These are phyloP conservation scores for Leccinum truebloodii DNA, from an alignment of 768 basidiomycete genomes.

Conservation along the genomic window DNA sequence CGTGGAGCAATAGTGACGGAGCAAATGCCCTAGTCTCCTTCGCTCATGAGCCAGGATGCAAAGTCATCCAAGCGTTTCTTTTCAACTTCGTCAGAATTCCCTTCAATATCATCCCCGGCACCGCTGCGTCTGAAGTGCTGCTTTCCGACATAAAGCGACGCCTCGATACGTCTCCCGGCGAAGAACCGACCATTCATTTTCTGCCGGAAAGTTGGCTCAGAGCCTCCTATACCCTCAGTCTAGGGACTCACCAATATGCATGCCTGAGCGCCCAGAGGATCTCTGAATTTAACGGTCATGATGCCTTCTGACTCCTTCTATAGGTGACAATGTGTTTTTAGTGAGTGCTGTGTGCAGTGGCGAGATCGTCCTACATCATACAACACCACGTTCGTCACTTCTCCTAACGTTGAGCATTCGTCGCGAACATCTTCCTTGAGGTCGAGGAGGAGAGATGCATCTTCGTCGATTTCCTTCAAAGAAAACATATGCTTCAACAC, in stretches of 20 bases:
- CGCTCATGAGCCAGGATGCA: slow-evolving; percentile 81
- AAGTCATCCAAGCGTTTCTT: slow-evolving; percentile 86
- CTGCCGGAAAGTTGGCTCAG: slow-evolving; percentile 38
- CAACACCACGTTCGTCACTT: slow-evolving; percentile 92
- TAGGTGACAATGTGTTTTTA: slow-evolving; percentile 7
- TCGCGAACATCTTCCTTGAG: slow-evolving; percentile 96
- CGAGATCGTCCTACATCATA: slow-evolving; percentile 74
- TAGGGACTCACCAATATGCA: slow-evolving; percentile 71
- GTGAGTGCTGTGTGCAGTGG: not conserved
- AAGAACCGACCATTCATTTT: slow-evolving; percentile 97
- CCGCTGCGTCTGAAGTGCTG: slow-evolving; percentile 82
- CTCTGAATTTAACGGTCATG: slow-evolving; percentile 96
- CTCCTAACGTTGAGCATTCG: slow-evolving; percentile 85
- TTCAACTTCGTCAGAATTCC: slow-evolving; percentile 71
- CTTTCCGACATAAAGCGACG: slow-evolving; percentile 78
- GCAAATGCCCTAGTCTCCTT: slow-evolving; percentile 55
- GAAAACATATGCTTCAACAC: slow-evolving; percentile 97
- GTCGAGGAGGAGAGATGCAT: slow-evolving; percentile 82
- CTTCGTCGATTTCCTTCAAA: slow-evolving; percentile 79
- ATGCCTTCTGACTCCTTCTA: slow-evolving; percentile 92
- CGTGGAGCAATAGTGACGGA: slow-evolving; percentile 4
- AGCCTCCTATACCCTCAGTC: not conserved
- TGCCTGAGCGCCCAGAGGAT: slow-evolving; percentile 89
- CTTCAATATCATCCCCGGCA: slow-evolving; percentile 59
- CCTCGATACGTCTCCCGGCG: slow-evolving; percentile 79